These are phyloP conservation scores for Salicornia ramosissima DNA, from an alignment of 148 eudicot species.

Conservation along the genomic window DNA sequence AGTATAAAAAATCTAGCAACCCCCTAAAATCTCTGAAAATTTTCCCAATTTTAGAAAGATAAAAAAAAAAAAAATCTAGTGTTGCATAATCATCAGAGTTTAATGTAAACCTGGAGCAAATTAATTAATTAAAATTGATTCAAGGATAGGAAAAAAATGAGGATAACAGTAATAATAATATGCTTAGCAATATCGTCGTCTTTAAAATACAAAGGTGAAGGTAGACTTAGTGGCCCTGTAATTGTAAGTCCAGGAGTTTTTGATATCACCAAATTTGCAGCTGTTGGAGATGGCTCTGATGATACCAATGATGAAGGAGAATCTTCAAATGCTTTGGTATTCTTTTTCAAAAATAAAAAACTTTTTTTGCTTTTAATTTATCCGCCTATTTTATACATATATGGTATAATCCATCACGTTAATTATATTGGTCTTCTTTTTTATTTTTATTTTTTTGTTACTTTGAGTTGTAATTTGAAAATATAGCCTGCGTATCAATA, in stretches of 20 bases:
- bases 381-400: neutral
- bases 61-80: neutral
- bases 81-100: slow-evolving; percentile 10
- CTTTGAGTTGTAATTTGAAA: too few species aligned
- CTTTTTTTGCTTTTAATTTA: too few species aligned
- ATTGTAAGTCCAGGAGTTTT: slow-evolving; percentile 21
- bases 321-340: slow-evolving; percentile 29
- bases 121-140: too few species aligned
- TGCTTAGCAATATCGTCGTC: slow-evolving; percentile 23
- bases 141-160: slow-evolving; percentile 30
- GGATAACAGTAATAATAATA: slow-evolving; percentile 16
- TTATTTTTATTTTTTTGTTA: too few species aligned
- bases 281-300: slow-evolving; percentile 30
- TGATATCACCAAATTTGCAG: slow-evolving; percentile 42
- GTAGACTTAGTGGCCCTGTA: slow-evolving; percentile 13
- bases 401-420: neutral
- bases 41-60: neutral
- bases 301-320: slow-evolving; percentile 36
- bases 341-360: too few species aligned
- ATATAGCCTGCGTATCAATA: too few species aligned
- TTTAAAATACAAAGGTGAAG: slow-evolving; percentile 19
- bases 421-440: too few species aligned
- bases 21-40: neutral
- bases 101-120: slow-evolving; percentile 12
- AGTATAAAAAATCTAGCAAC: slow-evolving; percentile 7